Percentiles rank a stretch among this genome's conserved stretches.
phyloP scores from a whole-genome alignment of 805 yeast species.

The Schwanniomyces sp. region DNA sequence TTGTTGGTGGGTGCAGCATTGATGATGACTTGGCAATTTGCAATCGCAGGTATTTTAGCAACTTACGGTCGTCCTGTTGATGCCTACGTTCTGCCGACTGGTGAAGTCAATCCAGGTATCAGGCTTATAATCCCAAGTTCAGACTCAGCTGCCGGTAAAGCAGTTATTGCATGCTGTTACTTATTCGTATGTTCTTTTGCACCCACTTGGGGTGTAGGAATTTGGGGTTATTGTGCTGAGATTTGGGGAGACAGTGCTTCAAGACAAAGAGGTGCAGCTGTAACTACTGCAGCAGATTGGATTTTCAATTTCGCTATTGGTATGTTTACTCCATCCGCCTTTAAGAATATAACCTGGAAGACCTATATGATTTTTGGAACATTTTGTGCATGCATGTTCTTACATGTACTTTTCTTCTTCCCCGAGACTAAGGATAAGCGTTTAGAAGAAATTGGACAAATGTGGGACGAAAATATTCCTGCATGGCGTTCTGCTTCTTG shows the following conservation, averaged over 20 bases:
- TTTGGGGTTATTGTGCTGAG: conserved; percentile 65
- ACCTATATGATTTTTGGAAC: conserved; percentile 49
- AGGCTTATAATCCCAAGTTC: conserved; percentile 30
- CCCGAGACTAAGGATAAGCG: conserved; percentile 65
- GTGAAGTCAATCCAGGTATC: conserved; percentile 16
- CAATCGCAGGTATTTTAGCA: conserved; percentile 39
- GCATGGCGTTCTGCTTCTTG: conserved; percentile 36
- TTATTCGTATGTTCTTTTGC: conserved; percentile 54
- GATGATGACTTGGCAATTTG: conserved; percentile 44
- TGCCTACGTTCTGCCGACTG: conserved; percentile 21
- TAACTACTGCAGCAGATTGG: conserved; percentile 70
- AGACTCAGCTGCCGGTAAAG: conserved; percentile 38
- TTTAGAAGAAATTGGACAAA: conserved; percentile 54
- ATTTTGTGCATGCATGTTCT: conserved; percentile 45
- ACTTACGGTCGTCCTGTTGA: conserved; percentile 16
- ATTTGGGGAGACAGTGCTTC: conserved; percentile 51
- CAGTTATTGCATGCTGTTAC: conserved; percentile 48
- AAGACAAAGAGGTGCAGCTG: conserved; percentile 63
- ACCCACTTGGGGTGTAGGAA: conserved; percentile 48
- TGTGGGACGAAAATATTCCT: conserved; percentile 38
- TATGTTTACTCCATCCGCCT: conserved; percentile 56
- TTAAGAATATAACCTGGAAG: conserved; percentile 45
- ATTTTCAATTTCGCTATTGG: conserved; percentile 61
- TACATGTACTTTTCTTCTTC: conserved; percentile 50
- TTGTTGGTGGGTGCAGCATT: conserved; percentile 48